A percentile compares a stretch with the other conserved stretches of the same genome.
These are phyloP conservation scores for Xylaria venustula DNA, from an alignment of 495 filamentous ascomycete species.

Conservation along the genomic window DNA sequence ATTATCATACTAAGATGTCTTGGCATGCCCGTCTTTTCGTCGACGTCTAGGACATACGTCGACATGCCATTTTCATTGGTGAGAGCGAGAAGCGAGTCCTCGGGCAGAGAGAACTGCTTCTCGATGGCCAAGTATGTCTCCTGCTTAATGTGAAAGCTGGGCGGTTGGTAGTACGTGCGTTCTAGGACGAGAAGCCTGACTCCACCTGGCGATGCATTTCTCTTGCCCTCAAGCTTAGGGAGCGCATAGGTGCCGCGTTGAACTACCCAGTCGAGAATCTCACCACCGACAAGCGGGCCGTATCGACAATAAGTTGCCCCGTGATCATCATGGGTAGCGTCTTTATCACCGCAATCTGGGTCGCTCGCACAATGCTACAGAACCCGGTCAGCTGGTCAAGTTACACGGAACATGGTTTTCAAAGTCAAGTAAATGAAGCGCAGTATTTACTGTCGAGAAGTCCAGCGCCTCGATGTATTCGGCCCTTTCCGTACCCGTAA, in stretches of 20 bases:
- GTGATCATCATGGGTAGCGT: too few relatives aligned
- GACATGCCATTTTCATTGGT: conserved; percentile 4
- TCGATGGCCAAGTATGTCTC: conserved; percentile 3
- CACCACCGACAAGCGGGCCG: not conserved
- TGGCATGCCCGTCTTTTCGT: not conserved
- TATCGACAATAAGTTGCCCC: not conserved
- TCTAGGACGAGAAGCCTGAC: conserved; percentile 2
- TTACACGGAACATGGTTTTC: not conserved
- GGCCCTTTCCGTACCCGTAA: conserved; percentile 2
- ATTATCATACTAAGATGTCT: conserved; percentile 3
- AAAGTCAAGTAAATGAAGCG: not conserved
- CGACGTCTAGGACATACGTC: not conserved
- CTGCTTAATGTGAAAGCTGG: not conserved
- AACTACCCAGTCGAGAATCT: not conserved
- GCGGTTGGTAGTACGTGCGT: not conserved
- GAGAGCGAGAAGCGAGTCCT: not conserved
- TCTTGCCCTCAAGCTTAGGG: not conserved
- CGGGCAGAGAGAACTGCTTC: not conserved
- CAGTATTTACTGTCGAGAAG: not conserved
- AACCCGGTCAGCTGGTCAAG: not conserved
- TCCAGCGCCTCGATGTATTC: conserved; percentile 2
- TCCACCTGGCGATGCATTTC: not conserved
- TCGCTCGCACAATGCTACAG: not conserved
- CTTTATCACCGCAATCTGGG: not conserved
- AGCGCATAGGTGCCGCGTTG: not conserved